Conservation (phyloP, 495 filamentous ascomycete genomes). For the Chaetomidium leptoderma region DNA sequence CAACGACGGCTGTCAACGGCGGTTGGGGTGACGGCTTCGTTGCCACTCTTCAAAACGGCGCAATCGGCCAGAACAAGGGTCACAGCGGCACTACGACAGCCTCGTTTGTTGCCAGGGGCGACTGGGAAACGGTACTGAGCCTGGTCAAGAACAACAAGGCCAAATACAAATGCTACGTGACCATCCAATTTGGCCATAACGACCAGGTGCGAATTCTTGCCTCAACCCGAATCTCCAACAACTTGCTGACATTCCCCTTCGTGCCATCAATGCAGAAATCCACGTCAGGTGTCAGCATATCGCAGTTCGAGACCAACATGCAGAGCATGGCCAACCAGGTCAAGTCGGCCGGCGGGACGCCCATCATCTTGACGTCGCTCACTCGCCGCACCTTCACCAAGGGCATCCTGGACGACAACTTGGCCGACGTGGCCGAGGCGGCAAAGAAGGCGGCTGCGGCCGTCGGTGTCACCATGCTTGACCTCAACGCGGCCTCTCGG, state of each 20-base stretch:
- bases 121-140: not conserved
- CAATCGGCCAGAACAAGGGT: not conserved
- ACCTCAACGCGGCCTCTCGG: slow-evolving; percentile 6
- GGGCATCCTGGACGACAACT: slow-evolving; percentile 1
- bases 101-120: slow-evolving; percentile 1
- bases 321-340: slow-evolving; percentile 5
- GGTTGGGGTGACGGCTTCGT: slow-evolving; percentile 8
- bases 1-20: slow-evolving; percentile 1
- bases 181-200: slow-evolving; percentile 11
- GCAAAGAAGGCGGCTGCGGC: not conserved
- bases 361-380: slow-evolving; percentile 7
- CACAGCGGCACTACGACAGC: slow-evolving; percentile 6
- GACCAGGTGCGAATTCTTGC: not conserved
- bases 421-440: slow-evolving; percentile 8
- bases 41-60: not conserved
- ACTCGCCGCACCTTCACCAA: slow-evolving; percentile 3
- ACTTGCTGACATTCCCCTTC: not conserved
- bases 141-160: slow-evolving; percentile 1
- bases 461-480: slow-evolving; percentile 1
- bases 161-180: slow-evolving; percentile 1
- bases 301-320: slow-evolving; percentile 6
- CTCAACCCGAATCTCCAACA: not conserved
- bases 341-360: not conserved
- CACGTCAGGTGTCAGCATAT: not conserved
- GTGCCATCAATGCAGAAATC: not conserved